Evolutionary conservation across 306 rosid genomes (phyloP).

Genomic region (Lotus japonicus): DNA sequence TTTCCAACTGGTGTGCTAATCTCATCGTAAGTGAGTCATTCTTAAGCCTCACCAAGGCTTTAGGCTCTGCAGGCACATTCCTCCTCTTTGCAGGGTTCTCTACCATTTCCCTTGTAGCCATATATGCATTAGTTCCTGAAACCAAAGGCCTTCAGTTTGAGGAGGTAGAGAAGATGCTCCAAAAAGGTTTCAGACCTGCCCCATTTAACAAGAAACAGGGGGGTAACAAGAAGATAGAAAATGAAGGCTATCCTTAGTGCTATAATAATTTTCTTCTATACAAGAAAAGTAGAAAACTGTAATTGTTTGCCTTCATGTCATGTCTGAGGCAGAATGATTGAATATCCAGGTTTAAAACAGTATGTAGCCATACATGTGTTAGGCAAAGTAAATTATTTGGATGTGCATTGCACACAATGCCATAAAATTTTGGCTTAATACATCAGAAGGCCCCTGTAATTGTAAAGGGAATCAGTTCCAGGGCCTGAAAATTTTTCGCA

Average conservation of each 20-base stretch:
- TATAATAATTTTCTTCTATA: neutral
- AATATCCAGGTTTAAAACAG: neutral
- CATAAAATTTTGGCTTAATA: no score
- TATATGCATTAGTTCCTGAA: slow-evolving; percentile 60
- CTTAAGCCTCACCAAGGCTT: slow-evolving; percentile 40
- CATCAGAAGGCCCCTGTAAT: no score
- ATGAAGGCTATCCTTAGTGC: neutral
- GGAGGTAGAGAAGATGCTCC: slow-evolving; percentile 63
- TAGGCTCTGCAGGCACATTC: slow-evolving; percentile 63
- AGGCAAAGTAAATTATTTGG: no score
- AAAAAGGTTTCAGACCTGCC: slow-evolving; percentile 21
- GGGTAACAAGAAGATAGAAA: neutral
- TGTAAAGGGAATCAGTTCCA: no score
- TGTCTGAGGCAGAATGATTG: neutral
- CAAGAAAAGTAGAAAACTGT: neutral
- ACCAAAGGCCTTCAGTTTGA: slow-evolving; percentile 65
- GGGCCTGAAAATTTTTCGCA: no score
- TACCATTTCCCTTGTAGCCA: slow-evolving; percentile 31
- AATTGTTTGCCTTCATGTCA: neutral
- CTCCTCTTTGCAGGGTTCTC: slow-evolving; percentile 67
- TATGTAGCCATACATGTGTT: no score
- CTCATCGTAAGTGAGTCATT: slow-evolving; percentile 66
- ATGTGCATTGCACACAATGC: no score
- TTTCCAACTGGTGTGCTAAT: slow-evolving; percentile 67
- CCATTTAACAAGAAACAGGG: neutral